Evolutionary conservation across 768 basidiomycete genomes (phyloP).

Genomic region (Leccinum imitatum): DNA sequence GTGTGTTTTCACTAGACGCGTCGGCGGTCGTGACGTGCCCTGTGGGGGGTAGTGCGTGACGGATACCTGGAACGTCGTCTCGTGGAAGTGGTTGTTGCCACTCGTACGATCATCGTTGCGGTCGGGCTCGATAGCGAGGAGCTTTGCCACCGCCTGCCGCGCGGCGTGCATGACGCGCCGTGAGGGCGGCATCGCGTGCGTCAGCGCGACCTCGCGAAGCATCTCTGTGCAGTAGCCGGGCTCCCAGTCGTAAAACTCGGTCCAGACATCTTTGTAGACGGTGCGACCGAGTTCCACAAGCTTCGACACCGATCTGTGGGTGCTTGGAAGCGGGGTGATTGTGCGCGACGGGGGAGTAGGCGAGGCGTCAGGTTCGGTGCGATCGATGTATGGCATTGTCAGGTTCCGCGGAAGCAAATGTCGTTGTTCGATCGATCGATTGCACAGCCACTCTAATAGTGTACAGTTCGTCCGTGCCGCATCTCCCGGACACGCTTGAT

Average conservation of each 20-base stretch:
- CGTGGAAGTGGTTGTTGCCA: neutral
- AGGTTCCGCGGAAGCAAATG: constrained; percentile 12
- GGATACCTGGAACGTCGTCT: neutral
- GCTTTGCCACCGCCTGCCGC: constrained; percentile 1
- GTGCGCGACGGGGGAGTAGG: neutral
- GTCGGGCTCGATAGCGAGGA: constrained; percentile 1
- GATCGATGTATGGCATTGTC: constrained; percentile 19
- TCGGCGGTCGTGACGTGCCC: neutral
- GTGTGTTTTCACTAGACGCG: too few species aligned
- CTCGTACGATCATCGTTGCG: neutral
- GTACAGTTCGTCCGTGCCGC: constrained; percentile 21
- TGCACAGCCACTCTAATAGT: neutral
- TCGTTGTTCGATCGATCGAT: neutral
- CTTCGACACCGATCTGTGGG: constrained; percentile 1
- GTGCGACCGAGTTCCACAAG: constrained; percentile 26
- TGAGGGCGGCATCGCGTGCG: neutral
- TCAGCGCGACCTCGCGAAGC: constrained; percentile 13
- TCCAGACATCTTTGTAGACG: constrained; percentile 42
- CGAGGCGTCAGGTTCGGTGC: constrained; percentile 24
- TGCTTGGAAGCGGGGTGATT: neutral
- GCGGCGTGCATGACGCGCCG: neutral
- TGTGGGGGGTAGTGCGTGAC: neutral
- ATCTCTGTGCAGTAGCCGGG: constrained; percentile 27
- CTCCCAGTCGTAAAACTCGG: constrained; percentile 50
- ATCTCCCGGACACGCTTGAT: constrained; percentile 29